These are phyloP conservation scores for Cercophora scortea DNA, from an alignment of 495 filamentous ascomycete genomes.

Conservation along the genomic window DNA sequence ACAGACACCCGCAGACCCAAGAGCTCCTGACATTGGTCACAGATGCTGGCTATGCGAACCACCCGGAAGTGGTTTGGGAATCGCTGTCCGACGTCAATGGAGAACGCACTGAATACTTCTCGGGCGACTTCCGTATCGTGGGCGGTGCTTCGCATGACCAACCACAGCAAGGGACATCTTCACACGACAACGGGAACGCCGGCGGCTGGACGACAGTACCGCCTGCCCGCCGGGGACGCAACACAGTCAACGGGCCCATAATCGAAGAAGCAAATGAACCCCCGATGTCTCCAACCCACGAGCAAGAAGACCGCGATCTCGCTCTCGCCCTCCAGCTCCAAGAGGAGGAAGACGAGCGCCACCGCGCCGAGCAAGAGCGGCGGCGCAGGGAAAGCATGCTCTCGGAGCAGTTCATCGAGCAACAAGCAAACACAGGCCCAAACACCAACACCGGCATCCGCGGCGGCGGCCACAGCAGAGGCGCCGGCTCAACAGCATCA, in stretches of 20 bases:
- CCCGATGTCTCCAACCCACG: conserved; percentile 32
- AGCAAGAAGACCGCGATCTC: conserved; percentile 73
- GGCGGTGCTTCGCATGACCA: conserved; percentile 41
- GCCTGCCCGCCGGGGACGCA: background rate
- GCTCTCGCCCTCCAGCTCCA: conserved; percentile 74
- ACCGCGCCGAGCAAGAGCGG: conserved; percentile 41
- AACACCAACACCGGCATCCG: background rate
- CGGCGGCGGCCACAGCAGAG: conserved; percentile 6
- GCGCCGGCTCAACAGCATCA: conserved; percentile 5
- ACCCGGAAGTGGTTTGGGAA: conserved; percentile 96
- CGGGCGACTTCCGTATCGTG: conserved; percentile 84
- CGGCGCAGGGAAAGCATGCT: conserved; percentile 40
- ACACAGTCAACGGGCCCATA: conserved; percentile 6
- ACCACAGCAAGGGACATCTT: background rate
- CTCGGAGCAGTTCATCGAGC: conserved; percentile 51
- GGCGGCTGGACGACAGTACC: conserved; percentile 1
- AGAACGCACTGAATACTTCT: conserved; percentile 72
- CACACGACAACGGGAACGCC: conserved; percentile 1
- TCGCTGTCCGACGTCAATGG: conserved; percentile 82
- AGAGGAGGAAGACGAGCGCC: conserved; percentile 70
- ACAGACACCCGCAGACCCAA: conserved; percentile 65
- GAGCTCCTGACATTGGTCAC: conserved; percentile 78
- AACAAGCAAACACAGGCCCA: conserved; percentile 29
- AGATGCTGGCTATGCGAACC: conserved; percentile 78
- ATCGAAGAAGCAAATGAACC: conserved; percentile 15